These are phyloP conservation scores for Oryza meridionalis DNA, from an alignment of 176 grass and related monocot species.

Conservation along the genomic window DNA sequence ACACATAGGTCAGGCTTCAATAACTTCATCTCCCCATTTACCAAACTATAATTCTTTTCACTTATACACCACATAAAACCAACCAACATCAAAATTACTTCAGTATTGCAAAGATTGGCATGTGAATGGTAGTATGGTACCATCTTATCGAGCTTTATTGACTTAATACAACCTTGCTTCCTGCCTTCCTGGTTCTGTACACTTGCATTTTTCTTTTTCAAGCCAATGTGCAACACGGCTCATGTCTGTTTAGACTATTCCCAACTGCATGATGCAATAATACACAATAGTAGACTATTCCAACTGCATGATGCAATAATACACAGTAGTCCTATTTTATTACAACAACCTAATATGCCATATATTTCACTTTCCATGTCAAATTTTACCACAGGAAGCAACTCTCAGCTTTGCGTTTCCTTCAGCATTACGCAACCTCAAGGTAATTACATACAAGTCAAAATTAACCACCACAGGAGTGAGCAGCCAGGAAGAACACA, in stretches of 20 bases:
- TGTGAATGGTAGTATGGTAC: not conserved
- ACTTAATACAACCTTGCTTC: not conserved
- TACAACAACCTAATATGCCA: not conserved
- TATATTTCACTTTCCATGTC: slow-evolving; percentile 20
- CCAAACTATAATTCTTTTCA: not conserved
- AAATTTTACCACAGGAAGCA: slow-evolving; percentile 28
- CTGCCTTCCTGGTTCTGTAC: slow-evolving; percentile 2
- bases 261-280: too few relatives aligned
- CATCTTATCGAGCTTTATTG: not conserved
- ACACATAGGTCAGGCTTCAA: not conserved
- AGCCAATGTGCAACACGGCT: slow-evolving; percentile 6
- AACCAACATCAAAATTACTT: not conserved
- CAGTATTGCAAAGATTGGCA: not conserved
- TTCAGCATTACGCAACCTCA: slow-evolving; percentile 12
- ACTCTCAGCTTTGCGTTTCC: slow-evolving; percentile 1
- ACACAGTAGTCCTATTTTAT: not conserved
- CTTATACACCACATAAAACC: not conserved
- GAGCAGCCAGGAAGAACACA: slow-evolving; percentile 3
- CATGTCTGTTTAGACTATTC: slow-evolving; percentile 13
- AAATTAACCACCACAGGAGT: slow-evolving; percentile 29
- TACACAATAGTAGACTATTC: not conserved
- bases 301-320: not conserved
- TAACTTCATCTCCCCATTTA: not conserved
- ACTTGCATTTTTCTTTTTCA: not conserved
- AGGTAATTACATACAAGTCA: slow-evolving; percentile 32